phyloP scores from a whole-genome alignment of 1,284 basidiomycete genomes.

The Ceratobasidium sp. region DNA sequence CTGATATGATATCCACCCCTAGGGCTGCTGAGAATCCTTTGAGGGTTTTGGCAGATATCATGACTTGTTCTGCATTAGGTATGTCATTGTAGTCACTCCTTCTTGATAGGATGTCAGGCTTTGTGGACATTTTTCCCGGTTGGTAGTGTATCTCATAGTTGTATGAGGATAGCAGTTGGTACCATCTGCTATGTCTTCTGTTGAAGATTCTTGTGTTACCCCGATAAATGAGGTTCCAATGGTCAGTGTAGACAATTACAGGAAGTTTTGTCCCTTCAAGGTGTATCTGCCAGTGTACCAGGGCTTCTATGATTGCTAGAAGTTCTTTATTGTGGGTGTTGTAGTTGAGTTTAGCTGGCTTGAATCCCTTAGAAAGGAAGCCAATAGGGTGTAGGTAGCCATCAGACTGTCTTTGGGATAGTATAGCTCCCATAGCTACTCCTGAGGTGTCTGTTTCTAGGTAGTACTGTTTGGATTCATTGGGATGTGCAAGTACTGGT shows the following conservation, averaged over 20 bases:
- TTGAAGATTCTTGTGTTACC: background rate
- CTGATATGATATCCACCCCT: background rate
- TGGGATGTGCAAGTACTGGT: background rate
- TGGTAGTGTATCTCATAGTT: background rate
- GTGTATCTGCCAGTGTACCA: slow-evolving; percentile 45
- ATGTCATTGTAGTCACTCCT: background rate
- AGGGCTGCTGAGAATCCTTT: background rate
- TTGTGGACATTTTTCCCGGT: slow-evolving; percentile 3
- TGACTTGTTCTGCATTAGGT: no score
- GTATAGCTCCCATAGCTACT: slow-evolving; percentile 12
- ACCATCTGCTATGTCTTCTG: background rate
- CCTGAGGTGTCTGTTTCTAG: background rate
- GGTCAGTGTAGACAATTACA: slow-evolving; percentile 43
- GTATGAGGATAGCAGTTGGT: background rate
- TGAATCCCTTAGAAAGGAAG: slow-evolving; percentile 33
- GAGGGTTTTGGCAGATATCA: background rate
- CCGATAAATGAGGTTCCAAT: slow-evolving; percentile 36
- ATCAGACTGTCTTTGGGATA: slow-evolving; percentile 28
- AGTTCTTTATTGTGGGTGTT: no score
- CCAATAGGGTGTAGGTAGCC: slow-evolving; percentile 37
- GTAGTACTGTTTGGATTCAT: background rate
- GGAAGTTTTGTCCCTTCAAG: slow-evolving; percentile 39
- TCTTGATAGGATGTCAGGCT: background rate
- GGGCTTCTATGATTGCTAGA: slow-evolving; percentile 32
- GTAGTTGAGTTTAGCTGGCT: no score